phyloP scores from a whole-genome alignment of 768 basidiomycete genomes.

The Leucocoprinus sp. region DNA sequence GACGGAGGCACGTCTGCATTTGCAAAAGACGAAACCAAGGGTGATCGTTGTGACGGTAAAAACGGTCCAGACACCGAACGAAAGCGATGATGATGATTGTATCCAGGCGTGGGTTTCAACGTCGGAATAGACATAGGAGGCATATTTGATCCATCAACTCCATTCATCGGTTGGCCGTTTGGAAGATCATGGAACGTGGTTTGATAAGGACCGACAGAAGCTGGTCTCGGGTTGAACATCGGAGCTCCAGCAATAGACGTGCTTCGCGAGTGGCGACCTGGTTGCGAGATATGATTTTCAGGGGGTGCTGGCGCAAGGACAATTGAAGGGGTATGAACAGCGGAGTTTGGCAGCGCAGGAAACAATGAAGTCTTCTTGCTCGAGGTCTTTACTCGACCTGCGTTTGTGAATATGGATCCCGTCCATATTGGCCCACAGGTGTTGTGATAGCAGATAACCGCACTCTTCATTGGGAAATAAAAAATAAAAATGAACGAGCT shows the following conservation, averaged over 20 bases:
- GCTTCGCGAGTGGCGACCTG: slow-evolving; percentile 18
- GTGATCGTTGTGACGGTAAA: slow-evolving; percentile 41
- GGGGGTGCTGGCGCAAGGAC: slow-evolving; percentile 10
- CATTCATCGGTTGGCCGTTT: slow-evolving; percentile 16
- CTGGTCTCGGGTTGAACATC: slow-evolving; percentile 9
- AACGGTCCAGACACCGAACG: slow-evolving; percentile 46
- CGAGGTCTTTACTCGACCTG: slow-evolving; percentile 12
- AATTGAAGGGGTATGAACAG: background rate
- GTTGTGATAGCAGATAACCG: background rate
- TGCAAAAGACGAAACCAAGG: slow-evolving; percentile 31
- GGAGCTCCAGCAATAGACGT: slow-evolving; percentile 19
- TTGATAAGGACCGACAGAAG: slow-evolving; percentile 24
- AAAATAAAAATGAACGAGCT: no score
- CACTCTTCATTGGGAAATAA: no score
- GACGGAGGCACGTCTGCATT: slow-evolving; percentile 15
- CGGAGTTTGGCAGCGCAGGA: background rate
- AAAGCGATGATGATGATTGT: slow-evolving; percentile 32
- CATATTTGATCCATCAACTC: slow-evolving; percentile 10
- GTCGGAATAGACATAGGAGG: slow-evolving; percentile 21
- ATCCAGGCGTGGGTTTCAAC: slow-evolving; percentile 24
- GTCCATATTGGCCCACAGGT: background rate
- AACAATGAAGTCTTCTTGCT: slow-evolving; percentile 5
- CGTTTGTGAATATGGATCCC: slow-evolving; percentile 9
- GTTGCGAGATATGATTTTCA: slow-evolving; percentile 6
- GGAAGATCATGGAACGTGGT: slow-evolving; percentile 18